phyloP scores from a whole-genome alignment of 2,329 filamentous ascomycete genomes.

The Tolypocladium guangdongense region DNA sequence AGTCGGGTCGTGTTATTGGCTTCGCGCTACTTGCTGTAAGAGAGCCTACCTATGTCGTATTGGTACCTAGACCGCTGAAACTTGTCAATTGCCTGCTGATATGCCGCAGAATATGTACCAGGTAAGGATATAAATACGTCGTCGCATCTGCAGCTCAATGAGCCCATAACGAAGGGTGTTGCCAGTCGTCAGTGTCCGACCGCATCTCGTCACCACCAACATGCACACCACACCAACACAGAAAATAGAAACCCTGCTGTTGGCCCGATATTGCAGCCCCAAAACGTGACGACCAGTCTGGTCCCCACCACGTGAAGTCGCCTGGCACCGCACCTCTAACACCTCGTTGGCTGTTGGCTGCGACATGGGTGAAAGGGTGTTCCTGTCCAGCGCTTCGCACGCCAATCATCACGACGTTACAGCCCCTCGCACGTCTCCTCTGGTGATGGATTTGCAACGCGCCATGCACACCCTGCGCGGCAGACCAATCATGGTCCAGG shows the following conservation, averaged over 20 bases:
- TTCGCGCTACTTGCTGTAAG: too few species aligned
- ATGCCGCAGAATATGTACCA: too few species aligned
- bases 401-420: conserved; percentile 15
- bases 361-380: conserved; percentile 9
- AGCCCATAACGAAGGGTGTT: too few species aligned
- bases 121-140: too few species aligned
- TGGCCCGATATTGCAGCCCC: not conserved
- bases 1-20: too few species aligned
- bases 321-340: not conserved
- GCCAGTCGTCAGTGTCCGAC: not conserved
- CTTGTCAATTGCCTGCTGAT: too few species aligned
- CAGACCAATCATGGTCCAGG: not conserved
- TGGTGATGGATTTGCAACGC: not conserved
- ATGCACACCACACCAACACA: not conserved
- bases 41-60: too few species aligned
- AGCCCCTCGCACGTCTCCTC: not conserved
- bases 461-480: not conserved
- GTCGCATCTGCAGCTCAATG: too few species aligned
- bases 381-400: conserved; percentile 18
- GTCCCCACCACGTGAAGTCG: not conserved
- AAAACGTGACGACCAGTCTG: not conserved
- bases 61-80: too few species aligned
- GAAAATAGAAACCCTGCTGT: not conserved
- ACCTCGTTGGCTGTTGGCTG: conserved; percentile 20
- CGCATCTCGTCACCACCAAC: not conserved